A percentile compares a stretch with the other conserved stretches of the same genome.
phyloP scores from a whole-genome alignment of 2,329 filamentous ascomycete genomes.

The Hypocrella siamensis region DNA sequence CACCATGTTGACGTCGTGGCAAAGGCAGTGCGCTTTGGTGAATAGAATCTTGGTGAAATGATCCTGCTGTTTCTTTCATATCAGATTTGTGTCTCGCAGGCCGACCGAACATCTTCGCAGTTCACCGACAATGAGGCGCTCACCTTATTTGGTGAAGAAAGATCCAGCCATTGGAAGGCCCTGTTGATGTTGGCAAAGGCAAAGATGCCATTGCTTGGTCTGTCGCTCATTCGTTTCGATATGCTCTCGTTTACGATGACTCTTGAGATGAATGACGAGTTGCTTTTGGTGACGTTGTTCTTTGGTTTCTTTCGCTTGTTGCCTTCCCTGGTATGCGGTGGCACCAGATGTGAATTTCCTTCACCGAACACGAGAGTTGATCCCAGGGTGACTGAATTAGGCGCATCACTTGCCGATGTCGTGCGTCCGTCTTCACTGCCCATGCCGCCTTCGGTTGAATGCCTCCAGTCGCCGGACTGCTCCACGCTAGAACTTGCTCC shows the following conservation, averaged over 20 bases:
- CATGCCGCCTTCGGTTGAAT: slow-evolving; percentile 42
- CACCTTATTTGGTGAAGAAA: slow-evolving; percentile 59
- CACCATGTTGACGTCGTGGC: slow-evolving; percentile 76
- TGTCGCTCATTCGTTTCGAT: slow-evolving; percentile 64
- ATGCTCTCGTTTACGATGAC: slow-evolving; percentile 81
- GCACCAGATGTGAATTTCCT: slow-evolving; percentile 59
- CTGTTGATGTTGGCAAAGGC: slow-evolving; percentile 93
- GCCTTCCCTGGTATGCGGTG: slow-evolving; percentile 49
- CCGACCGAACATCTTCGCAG: too few relatives aligned
- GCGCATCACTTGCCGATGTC: slow-evolving; percentile 36
- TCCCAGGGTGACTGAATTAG: slow-evolving; percentile 22
- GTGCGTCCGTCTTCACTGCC: slow-evolving; percentile 41
- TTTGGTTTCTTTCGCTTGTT: slow-evolving; percentile 86
- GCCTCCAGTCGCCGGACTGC: slow-evolving; percentile 41
- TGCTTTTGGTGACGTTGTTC: slow-evolving; percentile 96
- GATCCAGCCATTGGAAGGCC: slow-evolving; percentile 89
- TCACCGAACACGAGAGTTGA: slow-evolving; percentile 65
- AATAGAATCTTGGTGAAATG: slow-evolving; percentile 93
- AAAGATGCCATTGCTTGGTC: slow-evolving; percentile 64
- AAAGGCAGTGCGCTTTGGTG: slow-evolving; percentile 88
- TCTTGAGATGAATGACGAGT: slow-evolving; percentile 94
- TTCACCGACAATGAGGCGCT: slow-evolving; percentile 1
- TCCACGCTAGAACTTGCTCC: slow-evolving; percentile 38
- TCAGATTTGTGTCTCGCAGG: neutral
- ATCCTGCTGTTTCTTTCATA: slow-evolving; percentile 43